Percentiles rank a stretch among this genome's conserved stretches.
Conservation (phyloP, 805 yeast genomes). For the Metschnikowia dekortorum region DNA sequence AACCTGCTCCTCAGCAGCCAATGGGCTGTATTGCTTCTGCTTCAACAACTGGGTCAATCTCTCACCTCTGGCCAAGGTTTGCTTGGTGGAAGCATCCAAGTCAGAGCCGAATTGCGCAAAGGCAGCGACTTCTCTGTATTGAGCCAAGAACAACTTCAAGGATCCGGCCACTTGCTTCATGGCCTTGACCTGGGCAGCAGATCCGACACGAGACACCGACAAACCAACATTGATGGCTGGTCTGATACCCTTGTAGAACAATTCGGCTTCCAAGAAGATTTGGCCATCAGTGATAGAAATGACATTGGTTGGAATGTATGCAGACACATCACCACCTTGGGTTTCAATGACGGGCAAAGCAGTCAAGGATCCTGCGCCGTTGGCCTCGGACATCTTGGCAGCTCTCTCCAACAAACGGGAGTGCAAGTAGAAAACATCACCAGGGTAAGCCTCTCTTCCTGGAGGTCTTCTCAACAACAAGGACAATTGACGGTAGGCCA, state of each 20-base stretch:
- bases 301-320: slow-evolving; percentile 96
- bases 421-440: slow-evolving; percentile 95
- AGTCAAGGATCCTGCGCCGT: slow-evolving; percentile 92
- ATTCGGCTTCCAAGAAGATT: slow-evolving; percentile 98
- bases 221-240: slow-evolving; percentile 99
- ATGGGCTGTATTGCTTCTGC: slow-evolving; percentile 96
- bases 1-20: slow-evolving; percentile 98
- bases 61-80: slow-evolving; percentile 99
- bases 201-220: slow-evolving; percentile 99
- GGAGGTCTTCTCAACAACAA: slow-evolving; percentile 96
- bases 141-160: slow-evolving; percentile 99
- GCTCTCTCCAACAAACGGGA: slow-evolving; percentile 95
- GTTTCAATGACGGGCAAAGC: slow-evolving; percentile 97
- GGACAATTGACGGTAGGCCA: slow-evolving; percentile 99
- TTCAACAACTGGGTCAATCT: slow-evolving; percentile 98
- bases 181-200: slow-evolving; percentile 99
- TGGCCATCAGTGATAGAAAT: slow-evolving; percentile 97
- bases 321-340: slow-evolving; percentile 99
- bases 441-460: slow-evolving; percentile 96
- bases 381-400: slow-evolving; percentile 87
- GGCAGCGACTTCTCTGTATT: slow-evolving; percentile 99
- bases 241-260: slow-evolving; percentile 99
- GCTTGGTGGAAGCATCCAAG: slow-evolving; percentile 99
- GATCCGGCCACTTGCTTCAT: slow-evolving; percentile 99
- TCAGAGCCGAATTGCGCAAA: slow-evolving; percentile 99